Evolutionary conservation across 768 basidiomycete genomes (phyloP), one percentile per base, ranked within the genome.

Genomic region (Russula sp.): DNA sequence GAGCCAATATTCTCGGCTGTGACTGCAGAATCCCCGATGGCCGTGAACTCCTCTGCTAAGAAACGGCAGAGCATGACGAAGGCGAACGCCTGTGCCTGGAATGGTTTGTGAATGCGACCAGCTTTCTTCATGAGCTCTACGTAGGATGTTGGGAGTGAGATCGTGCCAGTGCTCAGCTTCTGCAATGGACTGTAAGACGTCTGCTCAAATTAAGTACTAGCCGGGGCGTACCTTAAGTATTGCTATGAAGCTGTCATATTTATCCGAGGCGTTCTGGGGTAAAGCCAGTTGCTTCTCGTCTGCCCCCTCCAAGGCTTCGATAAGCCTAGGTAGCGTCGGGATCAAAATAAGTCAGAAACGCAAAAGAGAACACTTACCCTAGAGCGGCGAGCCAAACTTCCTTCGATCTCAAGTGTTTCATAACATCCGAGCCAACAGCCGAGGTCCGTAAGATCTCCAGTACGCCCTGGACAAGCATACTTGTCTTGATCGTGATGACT

Each of bases 11-110:
- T 51, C 34, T 66, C 57, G 27, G 51, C 27, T 2, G 53, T 64
- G 20, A 50, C 9, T 2, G 9, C 32, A 31, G 53, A 22, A 2
- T 55, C 16, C 16, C 16, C 62, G 2, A 55, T 16, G 2, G 42
- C 10, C 34, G 13, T 58, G 48, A 66, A 66, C 22, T 45, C 8
- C 5, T 45, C 35, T n/a, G 65, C 65, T 32, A 66, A 45, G 45
- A 39, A 48, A 47, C 51, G 65, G 16, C 65, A 66, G 34, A 66
- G 65, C 40, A 31, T 34, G 54, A 64, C 57, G 22, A 66, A 40
- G 2, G 62, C 62, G n/a, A 64, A 59, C 1, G 62, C 57, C 47
- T 64, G 65, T 27, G 65, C 57, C 22, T 64, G 62, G 62, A 58
- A 66, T 0, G 65, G 65, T 3, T 62, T 37, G 32, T 57, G 62